Percentiles rank a stretch among this genome's conserved stretches.
phyloP scores from a whole-genome alignment of 2,329 filamentous ascomycete species.

The Diaporthe vexans region DNA sequence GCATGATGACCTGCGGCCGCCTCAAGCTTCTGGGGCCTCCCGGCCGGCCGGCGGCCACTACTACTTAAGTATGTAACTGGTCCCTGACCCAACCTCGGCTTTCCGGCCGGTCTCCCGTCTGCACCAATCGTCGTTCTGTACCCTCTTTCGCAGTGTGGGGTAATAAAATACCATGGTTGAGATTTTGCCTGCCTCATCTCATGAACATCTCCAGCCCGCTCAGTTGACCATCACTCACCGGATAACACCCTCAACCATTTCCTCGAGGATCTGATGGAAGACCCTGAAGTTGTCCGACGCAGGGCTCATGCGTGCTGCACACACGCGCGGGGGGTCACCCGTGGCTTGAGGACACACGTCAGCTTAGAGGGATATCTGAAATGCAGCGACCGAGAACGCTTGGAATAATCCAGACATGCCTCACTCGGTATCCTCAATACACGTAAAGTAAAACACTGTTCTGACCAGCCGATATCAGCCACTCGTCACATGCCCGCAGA shows the following conservation, averaged over 20 bases:
- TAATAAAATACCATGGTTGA: not conserved
- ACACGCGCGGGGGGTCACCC: no score
- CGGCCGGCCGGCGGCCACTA: conserved; percentile 21
- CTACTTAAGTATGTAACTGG: no score
- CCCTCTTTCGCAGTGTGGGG: not conserved
- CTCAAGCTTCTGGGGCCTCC: not conserved
- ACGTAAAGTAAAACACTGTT: no score
- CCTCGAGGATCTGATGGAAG: not conserved
- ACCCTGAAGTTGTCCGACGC: no score
- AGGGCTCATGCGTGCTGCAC: no score
- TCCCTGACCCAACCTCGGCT: no score
- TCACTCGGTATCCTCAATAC: no score
- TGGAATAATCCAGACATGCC: no score
- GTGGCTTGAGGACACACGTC: no score
- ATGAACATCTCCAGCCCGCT: not conserved
- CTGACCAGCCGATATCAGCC: no score
- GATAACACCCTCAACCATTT: not conserved
- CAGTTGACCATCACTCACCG: not conserved
- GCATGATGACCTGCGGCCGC: conserved; percentile 15
- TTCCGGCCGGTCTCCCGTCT: not conserved
- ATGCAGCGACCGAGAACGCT: no score
- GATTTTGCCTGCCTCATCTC: not conserved
- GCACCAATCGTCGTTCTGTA: not conserved
- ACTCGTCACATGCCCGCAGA: not conserved
- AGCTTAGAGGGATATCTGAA: no score